phyloP scores from a whole-genome alignment of 345 rosid species.

The Aegle marmelos region DNA sequence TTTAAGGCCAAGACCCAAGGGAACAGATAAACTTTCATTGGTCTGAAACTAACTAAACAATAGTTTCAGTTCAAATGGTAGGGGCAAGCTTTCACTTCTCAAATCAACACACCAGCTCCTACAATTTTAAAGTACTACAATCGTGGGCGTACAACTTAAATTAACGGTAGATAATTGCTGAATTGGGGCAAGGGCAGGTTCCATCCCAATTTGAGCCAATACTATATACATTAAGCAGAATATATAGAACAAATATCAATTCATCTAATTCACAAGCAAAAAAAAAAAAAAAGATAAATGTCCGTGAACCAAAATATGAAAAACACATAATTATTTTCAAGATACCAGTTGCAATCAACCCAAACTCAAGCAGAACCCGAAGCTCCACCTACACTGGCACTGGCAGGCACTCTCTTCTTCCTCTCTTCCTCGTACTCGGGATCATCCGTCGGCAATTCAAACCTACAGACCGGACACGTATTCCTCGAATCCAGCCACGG shows the following conservation, averaged over 20 bases:
- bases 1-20: neutral
- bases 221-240: slow-evolving; percentile 23
- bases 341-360: slow-evolving; percentile 20
- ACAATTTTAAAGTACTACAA: neutral
- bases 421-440: slow-evolving; percentile 60
- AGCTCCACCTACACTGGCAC: slow-evolving; percentile 22
- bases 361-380: slow-evolving; percentile 28
- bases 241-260: neutral
- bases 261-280: slow-evolving; percentile 16
- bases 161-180: neutral
- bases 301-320: neutral
- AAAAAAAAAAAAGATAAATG: slow-evolving; percentile 6
- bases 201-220: slow-evolving; percentile 9
- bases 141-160: neutral
- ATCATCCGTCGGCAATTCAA: slow-evolving; percentile 66
- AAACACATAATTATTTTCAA: neutral
- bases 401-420: slow-evolving; percentile 28
- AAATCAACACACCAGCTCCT: neutral
- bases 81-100: neutral
- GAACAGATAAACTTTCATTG: neutral
- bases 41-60: neutral
- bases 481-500: slow-evolving; percentile 74
- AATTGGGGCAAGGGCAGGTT: slow-evolving; percentile 2
- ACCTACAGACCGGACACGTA: slow-evolving; percentile 72
- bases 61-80: neutral